phyloP scores from a whole-genome alignment of 2,329 filamentous ascomycete species.

The Aspergillus hortae region DNA sequence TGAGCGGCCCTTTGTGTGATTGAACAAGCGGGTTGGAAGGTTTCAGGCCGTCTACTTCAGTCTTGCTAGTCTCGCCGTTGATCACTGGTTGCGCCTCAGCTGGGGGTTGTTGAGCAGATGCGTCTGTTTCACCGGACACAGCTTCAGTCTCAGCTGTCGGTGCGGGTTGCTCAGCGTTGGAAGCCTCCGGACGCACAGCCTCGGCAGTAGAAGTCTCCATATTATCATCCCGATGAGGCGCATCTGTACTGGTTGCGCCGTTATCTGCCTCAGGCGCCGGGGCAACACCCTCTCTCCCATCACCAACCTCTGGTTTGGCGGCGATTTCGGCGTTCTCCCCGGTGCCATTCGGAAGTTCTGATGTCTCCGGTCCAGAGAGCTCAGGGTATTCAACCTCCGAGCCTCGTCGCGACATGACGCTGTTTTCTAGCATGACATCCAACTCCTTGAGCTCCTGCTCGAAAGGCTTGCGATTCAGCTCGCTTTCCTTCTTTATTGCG shows the following conservation, averaged over 20 bases:
- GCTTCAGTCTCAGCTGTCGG: conserved; percentile 13
- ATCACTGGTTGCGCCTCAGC: conserved; percentile 17
- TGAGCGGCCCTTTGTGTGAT: conserved; percentile 29
- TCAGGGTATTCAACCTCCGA: conserved; percentile 44
- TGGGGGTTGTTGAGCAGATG: conserved; percentile 35
- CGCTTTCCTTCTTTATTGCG: conserved; percentile 76
- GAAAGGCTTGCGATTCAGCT: conserved; percentile 66
- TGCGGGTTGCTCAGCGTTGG: conserved; percentile 11
- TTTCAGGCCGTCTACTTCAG: conserved; percentile 27
- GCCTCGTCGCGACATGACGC: conserved; percentile 54
- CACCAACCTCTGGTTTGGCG: not conserved
- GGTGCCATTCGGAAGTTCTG: conserved; percentile 37
- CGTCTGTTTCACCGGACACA: conserved; percentile 12
- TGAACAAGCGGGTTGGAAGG: conserved; percentile 42
- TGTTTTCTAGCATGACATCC: conserved; percentile 67
- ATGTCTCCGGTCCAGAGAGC: conserved; percentile 43
- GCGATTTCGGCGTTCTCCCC: conserved; percentile 24
- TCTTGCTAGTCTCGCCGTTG: conserved; percentile 28
- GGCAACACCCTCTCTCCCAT: conserved; percentile 8
- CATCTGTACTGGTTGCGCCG: not conserved
- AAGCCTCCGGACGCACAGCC: not conserved
- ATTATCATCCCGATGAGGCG: not conserved
- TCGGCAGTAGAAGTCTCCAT: not conserved
- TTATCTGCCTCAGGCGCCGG: not conserved
- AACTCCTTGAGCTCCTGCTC: conserved; percentile 70